Conservation (phyloP, 106 monocot species). For the Dendrobium catenatum region DNA sequence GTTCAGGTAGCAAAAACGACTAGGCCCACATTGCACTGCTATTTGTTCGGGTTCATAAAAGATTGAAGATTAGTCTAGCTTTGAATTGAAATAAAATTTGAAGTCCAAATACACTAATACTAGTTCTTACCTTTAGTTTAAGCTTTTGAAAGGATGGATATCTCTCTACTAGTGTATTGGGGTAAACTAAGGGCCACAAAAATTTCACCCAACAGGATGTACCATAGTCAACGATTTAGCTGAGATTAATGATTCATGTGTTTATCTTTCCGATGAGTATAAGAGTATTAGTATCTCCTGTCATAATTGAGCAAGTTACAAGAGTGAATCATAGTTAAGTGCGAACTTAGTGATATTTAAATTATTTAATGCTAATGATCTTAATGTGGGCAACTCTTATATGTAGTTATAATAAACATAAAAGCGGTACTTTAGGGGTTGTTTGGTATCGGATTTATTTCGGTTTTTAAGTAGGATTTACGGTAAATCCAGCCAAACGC, state of each 20-base stretch:
- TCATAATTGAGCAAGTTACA: background rate
- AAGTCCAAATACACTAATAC: background rate
- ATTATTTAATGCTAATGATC: background rate
- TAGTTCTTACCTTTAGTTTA: background rate
- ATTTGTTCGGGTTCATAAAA: background rate
- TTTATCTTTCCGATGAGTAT: background rate
- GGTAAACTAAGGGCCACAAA: background rate
- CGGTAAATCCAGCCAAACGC: too few species aligned
- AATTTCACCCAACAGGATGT: background rate
- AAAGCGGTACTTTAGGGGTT: too few species aligned
- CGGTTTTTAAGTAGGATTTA: too few species aligned
- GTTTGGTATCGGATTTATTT: too few species aligned
- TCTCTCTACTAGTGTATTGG: background rate
- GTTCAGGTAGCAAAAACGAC: background rate
- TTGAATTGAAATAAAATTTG: background rate
- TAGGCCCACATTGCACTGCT: background rate
- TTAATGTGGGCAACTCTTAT: too few species aligned
- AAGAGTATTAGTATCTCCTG: background rate
- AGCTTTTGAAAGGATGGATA: too few species aligned
- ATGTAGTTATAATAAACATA: too few species aligned
- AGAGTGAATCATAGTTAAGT: background rate
- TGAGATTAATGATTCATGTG: background rate
- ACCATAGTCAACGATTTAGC: background rate
- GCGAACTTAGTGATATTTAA: background rate
- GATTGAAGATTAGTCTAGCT: background rate